Conservation (phyloP, 768 basidiomycete genomes). For the Cyclocybe cylindracea region DNA sequence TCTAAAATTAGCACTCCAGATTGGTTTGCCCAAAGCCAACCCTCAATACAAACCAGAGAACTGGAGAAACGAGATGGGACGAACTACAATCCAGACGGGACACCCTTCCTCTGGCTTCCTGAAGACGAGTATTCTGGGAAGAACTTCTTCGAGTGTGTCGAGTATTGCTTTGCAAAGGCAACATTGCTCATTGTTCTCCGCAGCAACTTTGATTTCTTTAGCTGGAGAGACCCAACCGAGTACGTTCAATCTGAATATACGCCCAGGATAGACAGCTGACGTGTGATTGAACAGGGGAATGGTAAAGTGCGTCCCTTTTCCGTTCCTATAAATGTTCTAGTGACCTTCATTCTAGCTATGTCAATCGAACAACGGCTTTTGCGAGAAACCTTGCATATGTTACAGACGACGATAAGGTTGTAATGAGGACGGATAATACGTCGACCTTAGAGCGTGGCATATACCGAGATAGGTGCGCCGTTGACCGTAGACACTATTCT, state of each 20-base stretch:
- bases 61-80: slow-evolving; percentile 16
- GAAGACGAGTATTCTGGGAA: slow-evolving; percentile 67
- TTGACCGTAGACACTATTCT: neutral
- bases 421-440: neutral
- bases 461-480: neutral
- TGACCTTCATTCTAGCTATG: too few species aligned
- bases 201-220: neutral
- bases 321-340: too few species aligned
- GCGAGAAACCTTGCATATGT: neutral
- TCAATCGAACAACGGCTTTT: too few species aligned
- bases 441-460: neutral
- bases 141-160: slow-evolving; percentile 66
- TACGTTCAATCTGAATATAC: neutral
- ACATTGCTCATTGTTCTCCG: neutral
- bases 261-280: neutral
- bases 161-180: slow-evolving; percentile 5
- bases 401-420: neutral
- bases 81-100: slow-evolving; percentile 46
- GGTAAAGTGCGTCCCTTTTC: too few species aligned
- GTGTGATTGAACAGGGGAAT: too few species aligned
- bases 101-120: slow-evolving; percentile 64
- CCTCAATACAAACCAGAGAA: too few species aligned
- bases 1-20: too few species aligned
- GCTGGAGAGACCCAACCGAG: neutral
- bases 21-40: too few species aligned